Base-by-base conservation (phyloP, 805 yeast genomes). In the Ogataea pignaliae region DNA sequence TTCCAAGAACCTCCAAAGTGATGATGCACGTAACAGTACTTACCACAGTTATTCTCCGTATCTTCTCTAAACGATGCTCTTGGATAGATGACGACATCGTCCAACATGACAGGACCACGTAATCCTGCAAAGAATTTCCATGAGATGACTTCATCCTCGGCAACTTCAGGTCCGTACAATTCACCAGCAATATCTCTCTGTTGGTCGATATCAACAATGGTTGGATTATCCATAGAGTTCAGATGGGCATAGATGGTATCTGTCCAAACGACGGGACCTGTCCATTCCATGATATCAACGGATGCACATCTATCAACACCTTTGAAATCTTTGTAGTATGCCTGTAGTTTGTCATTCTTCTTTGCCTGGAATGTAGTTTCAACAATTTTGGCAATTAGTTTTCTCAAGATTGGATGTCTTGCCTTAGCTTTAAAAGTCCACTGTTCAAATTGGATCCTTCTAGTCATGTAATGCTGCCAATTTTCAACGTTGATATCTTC, bases 231-330 rank as follows among this genome's bases (percentile, higher is more conserved):
- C 36, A 62, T 49, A 18, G 64, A 58, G 58, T 83, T 83, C 59
- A 84, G 70, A 59, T 84, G 85, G 9, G 75, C 74, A 61, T 84
- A 73, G 11, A 84, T 73, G 10, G 81, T 79, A 59, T 85, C 91
- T 1, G 95, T 81, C 82, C 88, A 85, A 21, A 80, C 66, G 35
- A 88, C 93, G 37, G 85, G 79, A 10, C 95, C 95, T 0, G 93
- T 83, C 88, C 88, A 83, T 54, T 72, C 76, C 70, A 80, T 78
- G 43, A 83, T 78, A 51, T 77, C 83, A 45, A 68, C 58, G 2
- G 66, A 60, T 15, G 59, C 54, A 46, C 69, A 64, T 48, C 60
- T 57, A 48, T 65, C 69, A 34, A 65, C 67, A 34, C 63, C 66
- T 42, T 61, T 63, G 45, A 64, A 64, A 52, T 64, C 68, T 46